Base-by-base conservation (phyloP, 2,329 filamentous ascomycete genomes). In the Eutypa lata region DNA sequence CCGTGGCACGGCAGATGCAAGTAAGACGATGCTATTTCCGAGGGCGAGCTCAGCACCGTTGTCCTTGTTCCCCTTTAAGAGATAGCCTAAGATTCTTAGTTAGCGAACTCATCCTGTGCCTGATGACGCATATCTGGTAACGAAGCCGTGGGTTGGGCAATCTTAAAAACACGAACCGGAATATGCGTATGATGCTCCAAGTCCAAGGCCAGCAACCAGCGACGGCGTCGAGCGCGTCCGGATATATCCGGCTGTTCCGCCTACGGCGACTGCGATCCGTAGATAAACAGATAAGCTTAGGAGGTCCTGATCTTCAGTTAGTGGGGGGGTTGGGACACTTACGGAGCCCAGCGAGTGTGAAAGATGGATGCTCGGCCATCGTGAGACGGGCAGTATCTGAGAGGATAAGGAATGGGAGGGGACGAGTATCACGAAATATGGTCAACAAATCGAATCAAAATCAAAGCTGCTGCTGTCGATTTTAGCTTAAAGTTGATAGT, bases 301-400 rank as follows among this genome's bases (percentile, higher is more conserved):
- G 8, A 33, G n/a, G 13, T 45, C 31, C 49, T 35, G 53, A 37
- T 2, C 3, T 45, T 55, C 43, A 51, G 53, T 51, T 2, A 31
- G 14, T 22, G 33, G 3, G 47, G 26, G 28, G 22, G 24, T 48
- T 7, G 18, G n/a, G 16, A 7, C 2, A 63, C 72, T 66, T 62
- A 74, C 72, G 49, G 2, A 74, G 67, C 42, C 61, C 70, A 1
- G 72, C 69, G 6, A 74, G 65, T 22, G 72, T 73, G 48, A 74
- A 73, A 0, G 71, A 72, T 38, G 71, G 72, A 53, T 74, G 72
- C 35, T 74, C 69, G 18, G 72, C 71, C 71, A 73, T 73, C 10
- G 26, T 10, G 6, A 31, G 6, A 31, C 26, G 26, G 26, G 26
- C 10, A 31, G 26, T 31, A 31, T 31, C 5, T 31, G 10, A 10